Evolutionary conservation across 257 asterid genomes (phyloP), one percentile per base, ranked within the genome.

Genomic region (Vinca minor): DNA sequence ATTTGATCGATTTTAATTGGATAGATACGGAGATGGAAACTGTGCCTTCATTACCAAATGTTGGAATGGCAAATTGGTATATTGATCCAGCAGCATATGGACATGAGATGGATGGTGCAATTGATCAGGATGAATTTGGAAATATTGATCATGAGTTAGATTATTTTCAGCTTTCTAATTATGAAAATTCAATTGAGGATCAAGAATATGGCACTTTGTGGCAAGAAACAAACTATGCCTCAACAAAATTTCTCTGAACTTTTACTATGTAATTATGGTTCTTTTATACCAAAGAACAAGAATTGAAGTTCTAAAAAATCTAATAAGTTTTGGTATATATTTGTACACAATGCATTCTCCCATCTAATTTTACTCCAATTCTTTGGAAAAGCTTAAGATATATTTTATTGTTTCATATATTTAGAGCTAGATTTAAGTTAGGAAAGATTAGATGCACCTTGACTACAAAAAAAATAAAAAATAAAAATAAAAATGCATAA

Each of bases 211-310:
- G 46, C 42, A 21, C 15, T 39, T 26, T 69, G 35, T 49, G 73
- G 67, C 67, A 60, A 69, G 67, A 69, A 49, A 63, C 45, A 11
- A 47, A 63, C 59, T 14, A 54, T 47, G 58, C 23, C 6, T 28
- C 55, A 48, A 35, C 28, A 28, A 26, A 42, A 54, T 28, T 26
- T 53, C 34, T 53, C 11, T 21, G 57, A 23, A 3, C 26, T 3
- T 46, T 50, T 23, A 23, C 25, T 28, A 23, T 50, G 57, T 50
- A 50, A 50, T 50, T 50, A 50, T 39, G 0, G n/a, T n/a, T n/a
- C n/a, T n/a, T n/a, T n/a, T n/a, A n/a, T n/a, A n/a, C n/a, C n/a
- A n/a, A n/a, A n/a, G n/a, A n/a, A n/a, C n/a, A n/a, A n/a, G n/a
- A n/a, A n/a, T n/a, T n/a, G n/a, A n/a, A n/a, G n/a, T n/a, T n/a